phyloP scores from a whole-genome alignment of 2,329 filamentous ascomycete species.

The Aaosphaeria pasadenensis region DNA sequence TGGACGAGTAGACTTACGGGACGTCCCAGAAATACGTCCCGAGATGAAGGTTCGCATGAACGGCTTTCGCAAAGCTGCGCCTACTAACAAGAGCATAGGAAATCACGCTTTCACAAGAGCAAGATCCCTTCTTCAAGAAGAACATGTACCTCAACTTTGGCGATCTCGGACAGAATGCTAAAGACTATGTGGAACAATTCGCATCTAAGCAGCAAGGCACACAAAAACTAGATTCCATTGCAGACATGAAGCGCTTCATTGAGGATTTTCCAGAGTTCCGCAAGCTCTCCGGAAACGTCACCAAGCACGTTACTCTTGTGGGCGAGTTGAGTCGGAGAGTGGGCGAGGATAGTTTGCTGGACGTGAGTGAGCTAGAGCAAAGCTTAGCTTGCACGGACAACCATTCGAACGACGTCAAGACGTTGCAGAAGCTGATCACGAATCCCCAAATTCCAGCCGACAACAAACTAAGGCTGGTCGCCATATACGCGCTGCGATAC shows the following conservation, averaged over 20 bases:
- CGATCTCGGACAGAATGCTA: constrained; percentile 91
- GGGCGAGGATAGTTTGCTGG: constrained; percentile 80
- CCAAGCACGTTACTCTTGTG: constrained; percentile 95
- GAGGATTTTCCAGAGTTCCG: constrained; percentile 98
- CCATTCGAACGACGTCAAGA: constrained; percentile 87
- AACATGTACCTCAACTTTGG: constrained; percentile 99
- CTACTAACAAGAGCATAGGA: constrained; percentile 49
- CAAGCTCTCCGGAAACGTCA: constrained; percentile 95
- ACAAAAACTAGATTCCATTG: constrained; percentile 93
- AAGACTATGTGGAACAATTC: constrained; percentile 98
- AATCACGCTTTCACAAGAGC: constrained; percentile 92
- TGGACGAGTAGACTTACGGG: constrained; percentile 84
- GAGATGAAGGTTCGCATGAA: constrained; percentile 61
- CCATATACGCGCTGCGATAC: constrained; percentile 93
- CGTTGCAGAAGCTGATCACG: constrained; percentile 81
- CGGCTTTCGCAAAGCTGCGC: background rate
- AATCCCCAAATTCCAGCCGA: constrained; percentile 72
- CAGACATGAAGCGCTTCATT: constrained; percentile 98
- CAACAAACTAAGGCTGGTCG: constrained; percentile 85
- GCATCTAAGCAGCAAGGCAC: constrained; percentile 96
- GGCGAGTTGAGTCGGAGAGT: constrained; percentile 89
- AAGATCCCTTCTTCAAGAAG: constrained; percentile 98
- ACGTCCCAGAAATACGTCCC: constrained; percentile 77
- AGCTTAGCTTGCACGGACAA: constrained; percentile 97
- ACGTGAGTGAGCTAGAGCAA: constrained; percentile 95